Evolutionary conservation across 208 protist species (phyloP).

Genomic region (Leishmania amazonensis): DNA sequence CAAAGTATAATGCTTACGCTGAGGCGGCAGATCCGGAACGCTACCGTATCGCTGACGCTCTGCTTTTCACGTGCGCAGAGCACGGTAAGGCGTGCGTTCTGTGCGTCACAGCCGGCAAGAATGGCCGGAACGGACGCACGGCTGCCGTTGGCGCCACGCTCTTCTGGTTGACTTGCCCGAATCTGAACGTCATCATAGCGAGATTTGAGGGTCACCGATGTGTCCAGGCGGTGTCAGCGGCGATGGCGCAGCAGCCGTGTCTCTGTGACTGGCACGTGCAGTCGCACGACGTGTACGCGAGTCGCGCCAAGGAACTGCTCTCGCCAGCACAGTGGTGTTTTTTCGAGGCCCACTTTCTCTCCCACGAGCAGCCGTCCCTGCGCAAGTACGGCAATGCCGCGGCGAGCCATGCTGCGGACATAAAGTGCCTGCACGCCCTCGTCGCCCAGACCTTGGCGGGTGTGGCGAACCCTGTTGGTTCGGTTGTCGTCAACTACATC

Average conservation of each 20-base stretch:
- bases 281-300: conserved; percentile 61
- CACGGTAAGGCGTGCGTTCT: conserved; percentile 65
- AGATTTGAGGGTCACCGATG: conserved; percentile 67
- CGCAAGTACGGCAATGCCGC: conserved; percentile 86
- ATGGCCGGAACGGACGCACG: conserved; percentile 59
- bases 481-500: conserved; percentile 63
- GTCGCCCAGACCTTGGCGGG: conserved; percentile 75
- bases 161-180: conserved; percentile 86
- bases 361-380: not conserved
- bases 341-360: conserved; percentile 64
- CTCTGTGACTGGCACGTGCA: conserved; percentile 42
- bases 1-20: conserved; percentile 44
- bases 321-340: conserved; percentile 62
- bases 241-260: conserved; percentile 28
- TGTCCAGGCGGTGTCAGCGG: conserved; percentile 36
- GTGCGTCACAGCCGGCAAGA: conserved; percentile 82
- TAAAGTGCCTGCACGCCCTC: conserved; percentile 91
- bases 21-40: conserved; percentile 58
- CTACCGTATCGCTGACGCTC: conserved; percentile 65
- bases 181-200: conserved; percentile 80
- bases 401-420: conserved; percentile 64
- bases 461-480: conserved; percentile 63
- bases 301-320: conserved; percentile 46
- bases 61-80: conserved; percentile 57
- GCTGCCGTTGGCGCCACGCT: conserved; percentile 81